Percentiles rank a stretch among this genome's conserved stretches.
Conservation (phyloP, 2,329 filamentous ascomycete species). For the Sporothrix phasma region DNA sequence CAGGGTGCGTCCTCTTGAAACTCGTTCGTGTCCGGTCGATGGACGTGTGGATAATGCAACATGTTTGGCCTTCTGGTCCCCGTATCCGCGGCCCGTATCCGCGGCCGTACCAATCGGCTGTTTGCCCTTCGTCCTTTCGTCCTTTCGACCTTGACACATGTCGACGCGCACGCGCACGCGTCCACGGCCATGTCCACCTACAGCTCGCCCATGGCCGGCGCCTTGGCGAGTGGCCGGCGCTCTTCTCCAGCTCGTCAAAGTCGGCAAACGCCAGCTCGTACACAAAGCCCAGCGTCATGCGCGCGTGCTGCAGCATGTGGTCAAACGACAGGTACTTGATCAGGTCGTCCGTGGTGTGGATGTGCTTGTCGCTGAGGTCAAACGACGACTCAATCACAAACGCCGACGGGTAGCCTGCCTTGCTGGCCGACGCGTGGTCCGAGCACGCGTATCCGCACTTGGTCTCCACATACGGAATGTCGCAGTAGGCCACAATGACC, state of each 20-base stretch:
- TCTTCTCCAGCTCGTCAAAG: conserved; percentile 25
- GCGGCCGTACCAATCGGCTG: too few species aligned
- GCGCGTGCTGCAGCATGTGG: conserved; percentile 56
- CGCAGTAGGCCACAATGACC: conserved; percentile 77
- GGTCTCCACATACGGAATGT: conserved; percentile 49
- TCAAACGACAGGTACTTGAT: conserved; percentile 58
- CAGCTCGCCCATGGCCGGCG: conserved; percentile 19
- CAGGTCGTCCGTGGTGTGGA: conserved; percentile 63
- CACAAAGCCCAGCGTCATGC: conserved; percentile 37
- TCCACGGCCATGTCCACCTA: too few species aligned
- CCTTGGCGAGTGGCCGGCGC: background rate
- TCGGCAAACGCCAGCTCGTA: conserved; percentile 37
- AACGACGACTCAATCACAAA: conserved; percentile 56
- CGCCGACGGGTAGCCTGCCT: conserved; percentile 54
- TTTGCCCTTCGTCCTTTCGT: too few species aligned
- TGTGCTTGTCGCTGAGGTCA: conserved; percentile 54
- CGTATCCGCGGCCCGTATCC: too few species aligned
- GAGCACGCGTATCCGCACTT: conserved; percentile 51
- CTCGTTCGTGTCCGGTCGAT: too few species aligned
- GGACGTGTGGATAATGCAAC: too few species aligned
- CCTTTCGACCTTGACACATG: too few species aligned
- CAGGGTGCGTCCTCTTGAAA: background rate
- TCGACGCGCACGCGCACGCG: too few species aligned
- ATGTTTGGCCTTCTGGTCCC: too few species aligned
- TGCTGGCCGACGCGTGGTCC: conserved; percentile 58